Conservation (phyloP, 1,139 yeast species). For the Saccharomyces hybrid region DNA sequence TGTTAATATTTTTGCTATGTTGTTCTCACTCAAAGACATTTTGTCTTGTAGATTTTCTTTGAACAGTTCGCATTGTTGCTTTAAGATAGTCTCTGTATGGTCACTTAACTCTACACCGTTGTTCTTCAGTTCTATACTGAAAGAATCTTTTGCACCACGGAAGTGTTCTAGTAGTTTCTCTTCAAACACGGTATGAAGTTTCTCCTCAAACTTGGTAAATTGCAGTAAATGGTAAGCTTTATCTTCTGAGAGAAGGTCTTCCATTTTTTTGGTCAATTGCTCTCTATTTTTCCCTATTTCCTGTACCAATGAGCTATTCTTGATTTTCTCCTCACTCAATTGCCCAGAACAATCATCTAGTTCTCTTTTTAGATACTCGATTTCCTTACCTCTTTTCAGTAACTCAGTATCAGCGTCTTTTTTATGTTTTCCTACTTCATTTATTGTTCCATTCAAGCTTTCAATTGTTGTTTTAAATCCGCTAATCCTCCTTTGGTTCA, state of each 20-base stretch:
- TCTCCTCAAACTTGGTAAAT: not conserved
- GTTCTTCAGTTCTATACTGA: not conserved
- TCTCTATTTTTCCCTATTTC: constrained; percentile 14
- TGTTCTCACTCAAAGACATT: not conserved
- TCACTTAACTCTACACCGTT: not conserved
- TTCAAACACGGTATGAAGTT: not conserved
- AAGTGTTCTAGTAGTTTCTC: not conserved
- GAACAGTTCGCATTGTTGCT: not conserved
- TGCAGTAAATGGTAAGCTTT: not conserved
- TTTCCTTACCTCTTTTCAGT: constrained; percentile 21
- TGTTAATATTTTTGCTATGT: not conserved
- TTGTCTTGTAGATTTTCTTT: not conserved
- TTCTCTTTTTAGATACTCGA: constrained; percentile 27
- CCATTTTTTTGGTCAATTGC: not conserved
- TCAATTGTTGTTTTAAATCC: constrained; percentile 14
- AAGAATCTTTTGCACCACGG: not conserved
- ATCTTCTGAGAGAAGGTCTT: not conserved
- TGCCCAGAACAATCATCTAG: constrained; percentile 30
- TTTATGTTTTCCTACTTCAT: constrained; percentile 12
- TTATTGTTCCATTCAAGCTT: constrained; percentile 12
- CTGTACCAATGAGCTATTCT: constrained; percentile 19
- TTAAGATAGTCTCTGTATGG: not conserved
- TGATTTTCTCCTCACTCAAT: constrained; percentile 29
- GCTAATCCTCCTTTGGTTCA: constrained; percentile 15
- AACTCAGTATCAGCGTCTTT: constrained; percentile 18